Base-by-base conservation (phyloP, 1,139 yeast genomes). In the Geotrichum australiense region DNA sequence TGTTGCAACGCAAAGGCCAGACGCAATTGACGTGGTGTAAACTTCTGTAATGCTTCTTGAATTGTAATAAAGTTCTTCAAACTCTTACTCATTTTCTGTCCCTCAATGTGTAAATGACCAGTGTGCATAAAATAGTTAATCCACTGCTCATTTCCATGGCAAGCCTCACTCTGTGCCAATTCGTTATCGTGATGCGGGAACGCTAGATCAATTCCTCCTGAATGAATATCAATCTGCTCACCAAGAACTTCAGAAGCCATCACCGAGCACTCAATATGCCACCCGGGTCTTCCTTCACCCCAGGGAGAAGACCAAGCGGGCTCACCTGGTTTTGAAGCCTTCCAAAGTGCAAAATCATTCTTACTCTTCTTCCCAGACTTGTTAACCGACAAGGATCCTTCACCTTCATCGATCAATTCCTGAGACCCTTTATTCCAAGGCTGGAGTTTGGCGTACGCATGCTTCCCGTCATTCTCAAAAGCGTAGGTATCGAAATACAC, bases 101-200 rank as follows among this genome's bases (percentile, higher is more conserved):
- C 99, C 62, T 91, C 96, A 53, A 91, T 91, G 62, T 91, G 98
- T 55, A 91, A 72, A 64, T 91, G 99, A 27, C 99, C 99, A 39
- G 94, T 86, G 63, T 91, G 99, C 65, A 91, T 65, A 64, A 91
- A 91, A 63, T 91, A 91, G 63, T 91, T 89, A 42, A 91, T 86
- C 99, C 99, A 91, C 65, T 93, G 98, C 41, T 76, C 67, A 63
- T 84, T 80, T 55, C 85, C 86, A 61, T 72, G 91, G 62, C 80
- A 82, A 4, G 97, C 98, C 64, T 91, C 99, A 22, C 93, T 76
- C 66, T 91, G 99, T 1, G 99, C 99, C 53, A 91, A 70, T 66
- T 91, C 99, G 57, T 91, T 91, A 64, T 91, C 99, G 64, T 91
- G 99, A 62, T 91, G 99, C n/a, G 99, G 99, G 70, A 91, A 93